Conservation (phyloP, 352 stramenopile species). For the Globisporangium megalacanthum region DNA sequence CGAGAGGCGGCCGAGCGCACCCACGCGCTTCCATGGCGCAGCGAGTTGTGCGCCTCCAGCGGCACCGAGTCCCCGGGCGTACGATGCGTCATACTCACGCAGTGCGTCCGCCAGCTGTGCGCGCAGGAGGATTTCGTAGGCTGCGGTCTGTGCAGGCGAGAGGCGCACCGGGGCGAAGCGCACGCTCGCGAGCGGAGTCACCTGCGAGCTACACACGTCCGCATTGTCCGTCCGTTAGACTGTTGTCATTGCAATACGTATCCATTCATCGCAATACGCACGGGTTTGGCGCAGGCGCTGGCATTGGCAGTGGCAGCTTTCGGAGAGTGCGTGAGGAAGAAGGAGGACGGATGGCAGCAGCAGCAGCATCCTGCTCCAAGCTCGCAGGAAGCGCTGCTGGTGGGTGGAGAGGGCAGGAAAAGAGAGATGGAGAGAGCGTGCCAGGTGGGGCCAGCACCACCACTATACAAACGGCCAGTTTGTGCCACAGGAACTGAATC, state of each 20-base stretch:
- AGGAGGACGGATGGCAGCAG: no score
- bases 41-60: constrained; percentile 24
- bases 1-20: constrained; percentile 28
- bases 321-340: no score
- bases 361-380: no score
- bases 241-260: no score
- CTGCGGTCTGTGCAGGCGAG: constrained; percentile 14
- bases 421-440: no score
- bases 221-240: not conserved
- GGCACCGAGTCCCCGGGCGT: constrained; percentile 7
- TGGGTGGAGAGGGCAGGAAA: no score
- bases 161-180: constrained; percentile 28
- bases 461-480: not conserved
- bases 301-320: no score
- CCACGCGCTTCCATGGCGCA: constrained; percentile 32
- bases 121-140: constrained; percentile 34
- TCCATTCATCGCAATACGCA: not conserved
- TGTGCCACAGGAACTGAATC: no score
- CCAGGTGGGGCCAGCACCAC: no score
- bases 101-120: constrained; percentile 41
- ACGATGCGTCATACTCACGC: constrained; percentile 21
- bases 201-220: constrained; percentile 3
- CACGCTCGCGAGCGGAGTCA: constrained; percentile 6
- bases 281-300: not conserved
- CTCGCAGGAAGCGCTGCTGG: no score